Evolutionary conservation across 495 filamentous ascomycete genomes (phyloP).

Genomic region (Zalerion maritima): DNA sequence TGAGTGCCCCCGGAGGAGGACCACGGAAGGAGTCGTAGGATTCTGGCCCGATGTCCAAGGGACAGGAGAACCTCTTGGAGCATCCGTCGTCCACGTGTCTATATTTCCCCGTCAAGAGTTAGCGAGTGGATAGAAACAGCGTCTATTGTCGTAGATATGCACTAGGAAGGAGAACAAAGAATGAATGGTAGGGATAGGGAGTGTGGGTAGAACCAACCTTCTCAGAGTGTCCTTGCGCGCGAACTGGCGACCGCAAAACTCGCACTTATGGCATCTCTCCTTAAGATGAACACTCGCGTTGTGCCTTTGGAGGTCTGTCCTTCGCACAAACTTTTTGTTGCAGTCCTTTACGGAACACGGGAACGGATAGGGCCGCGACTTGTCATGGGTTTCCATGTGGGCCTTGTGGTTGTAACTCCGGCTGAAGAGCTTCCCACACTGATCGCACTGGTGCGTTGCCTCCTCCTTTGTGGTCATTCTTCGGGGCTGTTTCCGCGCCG

Average conservation of each 20-base stretch:
- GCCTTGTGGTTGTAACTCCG: conserved; percentile 82
- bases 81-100: conserved; percentile 75
- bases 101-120: conserved; percentile 13
- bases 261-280: conserved; percentile 54
- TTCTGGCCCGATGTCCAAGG: no score
- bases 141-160: conserved; percentile 1
- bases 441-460: conserved; percentile 60
- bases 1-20: no score
- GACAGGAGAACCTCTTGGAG: conserved; percentile 54
- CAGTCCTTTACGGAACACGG: conserved; percentile 50
- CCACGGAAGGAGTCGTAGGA: no score
- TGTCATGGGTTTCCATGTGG: conserved; percentile 83
- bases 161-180: conserved; percentile 1
- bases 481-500: conserved; percentile 31
- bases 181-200: background rate
- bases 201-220: conserved; percentile 39
- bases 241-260: conserved; percentile 58
- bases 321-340: conserved; percentile 63
- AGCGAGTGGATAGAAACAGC: conserved; percentile 5
- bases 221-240: conserved; percentile 71
- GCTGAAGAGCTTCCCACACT: conserved; percentile 71
- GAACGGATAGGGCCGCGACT: conserved; percentile 53
- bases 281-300: conserved; percentile 71
- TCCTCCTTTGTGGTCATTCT: conserved; percentile 55
- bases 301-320: conserved; percentile 75